Base-by-base conservation (phyloP, 768 basidiomycete species). In the Nidularia pulvinata region DNA sequence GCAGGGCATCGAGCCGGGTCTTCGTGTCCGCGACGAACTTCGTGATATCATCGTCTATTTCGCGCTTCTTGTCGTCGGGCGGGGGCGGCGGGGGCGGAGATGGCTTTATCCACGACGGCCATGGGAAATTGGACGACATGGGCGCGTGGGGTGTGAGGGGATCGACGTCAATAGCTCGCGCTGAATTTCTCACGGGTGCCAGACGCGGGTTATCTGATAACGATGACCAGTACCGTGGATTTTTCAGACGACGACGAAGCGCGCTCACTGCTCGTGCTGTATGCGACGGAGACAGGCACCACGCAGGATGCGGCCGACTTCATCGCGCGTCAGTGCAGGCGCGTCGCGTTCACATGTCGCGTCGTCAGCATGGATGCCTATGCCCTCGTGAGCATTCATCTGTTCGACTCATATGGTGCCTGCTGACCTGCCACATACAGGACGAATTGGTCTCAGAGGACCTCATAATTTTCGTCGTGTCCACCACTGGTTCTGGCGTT, bases 221-320 rank as follows among this genome's bases (percentile, higher is more conserved):
- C 46, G 19, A 61, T 52, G 50, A 37, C 43, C 54, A 9, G 10
- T 42, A 10, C 48, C 13, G n/a, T n/a, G n/a, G 45, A n/a, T 19
- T 30, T 30, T n/a, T 13, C 48, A 33, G 49, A 33, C 42, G 49
- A 51, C 16, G 32, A 52, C 13, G 57, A 61, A 43, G 53, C 62
- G 13, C 70, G 74, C 55, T 59, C 65, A 0, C 68, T 88, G 48
- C 74, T 90, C 51, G 83, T 95, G 53, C 76, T 95, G 1, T 95
- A 90, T 62, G 93, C 92, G 2, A 94, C 93, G n/a, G 93, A 95
- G 70, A 94, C 94, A 0, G 93, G 95, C 33, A 94, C 86, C 55
- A 88, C 94, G 0, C 85, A 89, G 64, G 89, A 93, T 64, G 80
- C 80, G 16, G 89, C 93, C 4, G 88, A 94, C 67, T 77, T 83